Conservation (phyloP, 768 basidiomycete species). For the Suillus bovinus region DNA sequence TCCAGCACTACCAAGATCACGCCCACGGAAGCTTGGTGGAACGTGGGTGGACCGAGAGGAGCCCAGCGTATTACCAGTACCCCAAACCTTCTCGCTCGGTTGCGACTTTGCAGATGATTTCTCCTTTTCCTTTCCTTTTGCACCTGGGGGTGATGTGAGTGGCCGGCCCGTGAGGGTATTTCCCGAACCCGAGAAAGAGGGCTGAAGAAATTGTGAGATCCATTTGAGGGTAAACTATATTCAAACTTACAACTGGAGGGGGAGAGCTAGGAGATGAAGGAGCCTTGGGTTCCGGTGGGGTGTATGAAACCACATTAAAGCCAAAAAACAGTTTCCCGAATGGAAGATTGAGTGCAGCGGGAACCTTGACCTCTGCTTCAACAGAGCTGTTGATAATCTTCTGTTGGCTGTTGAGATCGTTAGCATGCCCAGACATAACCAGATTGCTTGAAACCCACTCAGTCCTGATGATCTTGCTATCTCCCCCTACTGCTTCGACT, state of each 20-base stretch:
- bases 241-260: constrained; percentile 29
- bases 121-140: constrained; percentile 56
- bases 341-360: constrained; percentile 87
- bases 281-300: constrained; percentile 42
- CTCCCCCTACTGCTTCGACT: constrained; percentile 73
- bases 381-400: constrained; percentile 79
- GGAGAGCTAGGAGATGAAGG: constrained; percentile 31
- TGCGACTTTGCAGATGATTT: constrained; percentile 35
- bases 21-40: constrained; percentile 33
- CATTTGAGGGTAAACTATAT: not conserved
- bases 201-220: constrained; percentile 22
- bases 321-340: constrained; percentile 97
- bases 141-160: constrained; percentile 36
- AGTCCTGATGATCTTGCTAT: constrained; percentile 88
- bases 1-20: constrained; percentile 49
- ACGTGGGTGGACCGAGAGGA: constrained; percentile 32
- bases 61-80: constrained; percentile 53
- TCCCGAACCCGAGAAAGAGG: constrained; percentile 66
- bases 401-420: constrained; percentile 57
- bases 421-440: constrained; percentile 11
- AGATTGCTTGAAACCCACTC: constrained; percentile 59
- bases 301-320: constrained; percentile 76
- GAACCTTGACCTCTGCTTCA: constrained; percentile 75
- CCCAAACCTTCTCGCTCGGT: constrained; percentile 37
- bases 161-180: constrained; percentile 63